Percentiles rank a stretch among this genome's conserved stretches.
phyloP scores from a whole-genome alignment of 345 rosid species.

The Combretum micranthum region DNA sequence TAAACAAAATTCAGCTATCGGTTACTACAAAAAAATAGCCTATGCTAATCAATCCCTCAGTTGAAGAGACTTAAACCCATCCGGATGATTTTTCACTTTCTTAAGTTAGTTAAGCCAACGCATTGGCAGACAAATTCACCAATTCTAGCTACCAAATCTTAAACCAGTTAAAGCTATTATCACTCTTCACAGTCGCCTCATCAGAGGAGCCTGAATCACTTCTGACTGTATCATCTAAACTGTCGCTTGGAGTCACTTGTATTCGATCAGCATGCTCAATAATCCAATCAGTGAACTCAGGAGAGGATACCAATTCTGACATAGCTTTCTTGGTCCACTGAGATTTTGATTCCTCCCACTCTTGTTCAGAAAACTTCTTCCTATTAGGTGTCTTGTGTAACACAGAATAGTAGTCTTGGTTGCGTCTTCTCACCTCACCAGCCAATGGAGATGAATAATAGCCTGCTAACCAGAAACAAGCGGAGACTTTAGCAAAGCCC shows the following conservation, averaged over 20 bases:
- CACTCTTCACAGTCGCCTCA: constrained; percentile 22
- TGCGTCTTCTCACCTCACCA: constrained; percentile 7
- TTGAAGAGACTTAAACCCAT: too few relatives aligned
- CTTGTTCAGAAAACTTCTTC: constrained; percentile 55
- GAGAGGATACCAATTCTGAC: constrained; percentile 61
- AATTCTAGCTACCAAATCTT: constrained; percentile 15
- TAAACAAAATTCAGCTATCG: too few relatives aligned
- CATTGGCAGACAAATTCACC: not conserved
- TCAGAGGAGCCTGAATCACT: constrained; percentile 63
- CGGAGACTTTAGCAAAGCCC: not conserved
- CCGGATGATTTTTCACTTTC: too few relatives aligned
- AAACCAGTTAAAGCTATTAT: constrained; percentile 28
- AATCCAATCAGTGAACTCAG: constrained; percentile 71
- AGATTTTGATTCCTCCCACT: constrained; percentile 68
- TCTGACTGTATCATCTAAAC: constrained; percentile 44
- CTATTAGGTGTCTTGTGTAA: constrained; percentile 49
- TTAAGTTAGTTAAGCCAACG: too few relatives aligned
- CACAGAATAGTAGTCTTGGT: constrained; percentile 55
- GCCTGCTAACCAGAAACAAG: constrained; percentile 8
- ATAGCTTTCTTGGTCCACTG: constrained; percentile 63
- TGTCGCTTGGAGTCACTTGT: constrained; percentile 43
- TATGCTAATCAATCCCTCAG: too few relatives aligned
- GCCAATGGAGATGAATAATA: constrained; percentile 30
- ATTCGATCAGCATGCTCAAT: constrained; percentile 63
- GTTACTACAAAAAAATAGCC: too few relatives aligned